phyloP scores from a whole-genome alignment of 306 rosid genomes.

The Sicyos edulis region DNA sequence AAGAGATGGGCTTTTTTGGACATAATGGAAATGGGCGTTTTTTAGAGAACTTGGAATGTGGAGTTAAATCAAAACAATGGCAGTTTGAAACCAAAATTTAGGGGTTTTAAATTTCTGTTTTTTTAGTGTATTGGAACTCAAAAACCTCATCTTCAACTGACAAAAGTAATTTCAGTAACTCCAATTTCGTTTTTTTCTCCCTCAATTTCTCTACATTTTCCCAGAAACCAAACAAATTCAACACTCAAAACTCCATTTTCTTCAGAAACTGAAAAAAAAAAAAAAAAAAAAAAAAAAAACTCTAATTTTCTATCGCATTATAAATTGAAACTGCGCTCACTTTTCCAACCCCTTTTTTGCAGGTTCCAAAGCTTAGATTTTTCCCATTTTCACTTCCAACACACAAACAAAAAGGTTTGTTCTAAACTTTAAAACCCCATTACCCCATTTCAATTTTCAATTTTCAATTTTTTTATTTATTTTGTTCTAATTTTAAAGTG shows the following conservation, averaged over 20 bases:
- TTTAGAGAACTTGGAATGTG: not conserved
- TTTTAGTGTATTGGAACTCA: not conserved
- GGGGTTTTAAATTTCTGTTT: not conserved
- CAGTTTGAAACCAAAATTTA: not conserved
- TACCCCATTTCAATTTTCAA: not conserved
- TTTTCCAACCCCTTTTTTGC: conserved; percentile 15
- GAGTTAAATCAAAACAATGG: not conserved
- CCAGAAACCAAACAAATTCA: not conserved
- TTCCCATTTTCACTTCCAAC: conserved; percentile 12
- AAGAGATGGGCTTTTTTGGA: not conserved
- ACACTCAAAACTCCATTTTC: not conserved
- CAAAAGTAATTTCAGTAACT: conserved; percentile 9
- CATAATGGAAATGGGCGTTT: conserved; percentile 8
- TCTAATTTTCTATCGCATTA: not conserved
- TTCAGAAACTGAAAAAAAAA: no score
- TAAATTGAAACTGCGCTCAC: conserved; percentile 3
- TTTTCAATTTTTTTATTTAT: not conserved
- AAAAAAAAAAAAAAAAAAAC: not conserved
- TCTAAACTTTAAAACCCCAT: not conserved
- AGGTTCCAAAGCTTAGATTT: conserved; percentile 7
- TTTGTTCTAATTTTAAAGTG: no score
- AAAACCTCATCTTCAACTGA: not conserved
- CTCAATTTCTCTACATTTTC: not conserved
- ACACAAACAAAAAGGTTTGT: conserved; percentile 11
- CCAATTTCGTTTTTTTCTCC: not conserved